Evolutionary conservation across 768 basidiomycete genomes (phyloP), one percentile per base, ranked within the genome.

Genomic region (Lactarius trivialis): DNA sequence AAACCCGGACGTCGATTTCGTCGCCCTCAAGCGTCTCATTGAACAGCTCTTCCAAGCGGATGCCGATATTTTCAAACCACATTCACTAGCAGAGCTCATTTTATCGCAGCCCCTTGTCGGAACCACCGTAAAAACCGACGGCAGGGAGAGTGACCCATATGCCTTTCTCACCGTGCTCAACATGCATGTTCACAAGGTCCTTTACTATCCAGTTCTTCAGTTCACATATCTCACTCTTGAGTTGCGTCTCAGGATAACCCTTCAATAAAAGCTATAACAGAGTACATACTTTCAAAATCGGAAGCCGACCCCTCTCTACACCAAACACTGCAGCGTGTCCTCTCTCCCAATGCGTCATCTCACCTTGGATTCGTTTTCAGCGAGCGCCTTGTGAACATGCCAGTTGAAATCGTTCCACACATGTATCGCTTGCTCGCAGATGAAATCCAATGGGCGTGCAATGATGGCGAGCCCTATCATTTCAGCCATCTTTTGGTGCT

Each of bases 331-430:
- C 77, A 80, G 66, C 70, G 73, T 11, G 76, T 89, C 7, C 81
- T 89, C 61, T 69, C 71, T 39, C 67, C 72, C 14, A 60, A 68
- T 3, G 69, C 77, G 67, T 37, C 73, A 76, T 76, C 77, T 17
- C 83, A 89, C 64, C 83, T 96, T 51, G 96, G 92, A 2, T 79
- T 97, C 19, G 79, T 98, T 9, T 77, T 99, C 66, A 89, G 87
- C 65, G 93, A 97, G 72, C 81, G 96, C 0, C 78, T 98, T 55
- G 80, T 97, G 67, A 99, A 98, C 72, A 95, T 99, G 86, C 96
- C 96, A 0, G 88, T 93, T 15, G 92, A 98, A 68, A 84, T 94
- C 37, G 81, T 95, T 9, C 89, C 93, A 6, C 94, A 93, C 1
- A 88, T 97, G 86, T 98, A 95, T 73, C 79, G 79, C 49, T 93